Percentiles rank a stretch among this genome's conserved stretches.
These are phyloP conservation scores for Leccinum subtestaceum DNA, from an alignment of 768 basidiomycete species.

Conservation along the genomic window DNA sequence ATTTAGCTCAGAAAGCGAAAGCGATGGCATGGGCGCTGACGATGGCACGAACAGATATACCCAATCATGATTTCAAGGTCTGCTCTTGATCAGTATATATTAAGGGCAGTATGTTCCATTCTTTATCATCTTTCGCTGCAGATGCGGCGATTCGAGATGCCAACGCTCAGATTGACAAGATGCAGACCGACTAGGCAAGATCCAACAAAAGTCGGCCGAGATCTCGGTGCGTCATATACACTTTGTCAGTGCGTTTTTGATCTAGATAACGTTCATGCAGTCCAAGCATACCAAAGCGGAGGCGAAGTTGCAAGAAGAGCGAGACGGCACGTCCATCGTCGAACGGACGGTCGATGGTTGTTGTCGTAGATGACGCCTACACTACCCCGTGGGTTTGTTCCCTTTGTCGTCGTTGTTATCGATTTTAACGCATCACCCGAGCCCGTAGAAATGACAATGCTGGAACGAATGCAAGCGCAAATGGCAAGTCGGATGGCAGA, in stretches of 20 bases:
- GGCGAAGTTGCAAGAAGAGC: slow-evolving; percentile 73
- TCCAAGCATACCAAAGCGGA: slow-evolving; percentile 62
- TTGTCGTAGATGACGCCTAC: too few relatives aligned
- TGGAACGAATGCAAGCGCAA: neutral
- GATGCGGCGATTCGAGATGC: slow-evolving; percentile 31
- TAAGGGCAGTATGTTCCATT: slow-evolving; percentile 16
- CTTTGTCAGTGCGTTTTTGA: neutral
- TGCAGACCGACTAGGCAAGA: slow-evolving; percentile 60
- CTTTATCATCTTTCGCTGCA: slow-evolving; percentile 19
- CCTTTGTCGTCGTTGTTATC: too few relatives aligned
- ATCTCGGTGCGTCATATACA: slow-evolving; percentile 17
- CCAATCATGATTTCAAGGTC: slow-evolving; percentile 31
- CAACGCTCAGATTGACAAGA: slow-evolving; percentile 45
- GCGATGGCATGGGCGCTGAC: slow-evolving; percentile 58
- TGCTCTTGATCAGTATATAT: slow-evolving; percentile 12
- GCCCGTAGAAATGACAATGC: neutral
- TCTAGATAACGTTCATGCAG: slow-evolving; percentile 30
- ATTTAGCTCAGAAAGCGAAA: slow-evolving; percentile 67
- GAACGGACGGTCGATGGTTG: slow-evolving; percentile 56
- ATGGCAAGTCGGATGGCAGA: neutral
- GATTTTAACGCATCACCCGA: neutral
- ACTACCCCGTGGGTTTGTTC: too few relatives aligned
- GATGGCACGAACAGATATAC: slow-evolving; percentile 41
- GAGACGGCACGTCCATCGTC: slow-evolving; percentile 90
- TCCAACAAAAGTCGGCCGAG: slow-evolving; percentile 46